phyloP scores from a whole-genome alignment of 345 rosid species.

The Sisymbrium irio region DNA sequence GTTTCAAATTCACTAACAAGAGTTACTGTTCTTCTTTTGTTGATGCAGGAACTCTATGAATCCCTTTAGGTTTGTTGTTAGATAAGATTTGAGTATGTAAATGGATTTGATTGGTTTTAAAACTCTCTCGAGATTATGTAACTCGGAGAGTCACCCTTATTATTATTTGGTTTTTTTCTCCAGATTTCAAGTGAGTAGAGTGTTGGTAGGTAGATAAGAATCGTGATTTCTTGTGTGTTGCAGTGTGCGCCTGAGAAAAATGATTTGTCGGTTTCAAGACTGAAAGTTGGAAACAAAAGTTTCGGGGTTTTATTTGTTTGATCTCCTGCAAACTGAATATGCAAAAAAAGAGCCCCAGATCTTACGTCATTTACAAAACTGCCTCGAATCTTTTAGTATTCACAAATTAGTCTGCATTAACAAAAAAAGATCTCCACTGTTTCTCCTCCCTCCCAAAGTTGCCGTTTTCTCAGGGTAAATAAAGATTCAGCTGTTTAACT shows the following conservation, averaged over 20 bases:
- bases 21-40: constrained; percentile 11
- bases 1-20: not conserved
- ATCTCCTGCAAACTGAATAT: too few relatives aligned
- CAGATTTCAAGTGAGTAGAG: constrained; percentile 18
- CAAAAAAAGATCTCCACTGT: too few relatives aligned
- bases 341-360: too few relatives aligned
- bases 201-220: constrained; percentile 28
- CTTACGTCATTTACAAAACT: too few relatives aligned
- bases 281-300: not conserved
- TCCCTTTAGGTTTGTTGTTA: not conserved
- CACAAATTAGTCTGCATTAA: too few relatives aligned
- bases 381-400: too few relatives aligned
- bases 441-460: too few relatives aligned
- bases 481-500: too few relatives aligned
- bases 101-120: constrained; percentile 25
- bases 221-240: constrained; percentile 3
- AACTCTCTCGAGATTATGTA: not conserved
- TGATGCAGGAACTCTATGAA: constrained; percentile 18
- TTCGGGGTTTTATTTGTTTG: not conserved
- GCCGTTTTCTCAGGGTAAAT: too few relatives aligned
- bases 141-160: not conserved
- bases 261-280: constrained; percentile 25
- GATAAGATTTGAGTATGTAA: constrained; percentile 14
- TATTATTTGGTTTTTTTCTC: not conserved
- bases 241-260: constrained; percentile 1